phyloP scores from a whole-genome alignment of 768 basidiomycete genomes.

The Scleroderma bovista region DNA sequence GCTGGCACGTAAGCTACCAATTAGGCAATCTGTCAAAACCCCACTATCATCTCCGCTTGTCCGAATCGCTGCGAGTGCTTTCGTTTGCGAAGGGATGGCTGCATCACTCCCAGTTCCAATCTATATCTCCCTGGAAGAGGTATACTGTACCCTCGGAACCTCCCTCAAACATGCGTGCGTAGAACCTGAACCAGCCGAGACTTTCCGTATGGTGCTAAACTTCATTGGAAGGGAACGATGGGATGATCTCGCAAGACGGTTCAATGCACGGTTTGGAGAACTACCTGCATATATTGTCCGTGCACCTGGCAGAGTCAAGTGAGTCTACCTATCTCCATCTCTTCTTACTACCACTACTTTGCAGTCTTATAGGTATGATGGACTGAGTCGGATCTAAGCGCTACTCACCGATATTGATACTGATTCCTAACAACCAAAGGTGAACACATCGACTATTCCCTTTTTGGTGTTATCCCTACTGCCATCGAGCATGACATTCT shows the following conservation, averaged over 20 bases:
- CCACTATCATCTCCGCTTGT: too few relatives aligned
- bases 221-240: slow-evolving; percentile 45
- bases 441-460: slow-evolving; percentile 80
- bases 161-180: slow-evolving; percentile 48
- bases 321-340: slow-evolving; percentile 7
- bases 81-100: slow-evolving; percentile 26
- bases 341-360: not conserved
- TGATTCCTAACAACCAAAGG: slow-evolving; percentile 36
- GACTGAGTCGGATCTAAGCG: not conserved
- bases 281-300: slow-evolving; percentile 66
- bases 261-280: slow-evolving; percentile 56
- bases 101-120: slow-evolving; percentile 55
- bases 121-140: slow-evolving; percentile 49
- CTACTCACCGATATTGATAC: not conserved
- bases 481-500: slow-evolving; percentile 82
- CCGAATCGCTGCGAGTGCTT: too few relatives aligned
- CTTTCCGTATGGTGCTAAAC: not conserved
- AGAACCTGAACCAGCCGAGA: not conserved
- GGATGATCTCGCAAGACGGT: slow-evolving; percentile 57
- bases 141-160: slow-evolving; percentile 49
- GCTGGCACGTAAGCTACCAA: too few relatives aligned
- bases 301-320: slow-evolving; percentile 84
- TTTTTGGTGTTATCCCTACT: slow-evolving; percentile 82
- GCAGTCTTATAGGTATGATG: slow-evolving; percentile 33
- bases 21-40: too few relatives aligned